These are phyloP conservation scores for Trichoderma koningiopsis DNA, from an alignment of 2,329 filamentous ascomycete species.

Conservation along the genomic window DNA sequence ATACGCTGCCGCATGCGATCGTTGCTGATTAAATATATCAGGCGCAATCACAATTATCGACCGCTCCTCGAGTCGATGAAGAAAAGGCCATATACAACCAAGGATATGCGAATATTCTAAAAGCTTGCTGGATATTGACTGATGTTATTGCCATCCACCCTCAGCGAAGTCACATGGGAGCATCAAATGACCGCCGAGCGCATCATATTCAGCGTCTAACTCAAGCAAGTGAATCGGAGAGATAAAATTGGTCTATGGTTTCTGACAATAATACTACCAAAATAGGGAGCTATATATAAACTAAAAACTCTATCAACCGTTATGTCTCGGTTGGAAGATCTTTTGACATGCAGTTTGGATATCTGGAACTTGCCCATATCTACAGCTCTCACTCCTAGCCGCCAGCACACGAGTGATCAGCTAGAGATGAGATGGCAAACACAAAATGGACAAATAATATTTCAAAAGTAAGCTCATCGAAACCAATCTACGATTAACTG, in stretches of 20 bases:
- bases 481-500: accelerated
- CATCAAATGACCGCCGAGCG: neutral
- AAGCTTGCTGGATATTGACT: constrained; percentile 2
- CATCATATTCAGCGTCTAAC: neutral
- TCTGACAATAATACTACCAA: too few relatives aligned
- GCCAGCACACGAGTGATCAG: neutral
- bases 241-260: too few relatives aligned
- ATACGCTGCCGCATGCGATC: accelerated
- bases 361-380: neutral
- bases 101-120: neutral
- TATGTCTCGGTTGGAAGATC: neutral
- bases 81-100: neutral
- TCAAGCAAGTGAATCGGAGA: neutral
- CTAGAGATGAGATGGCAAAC: neutral
- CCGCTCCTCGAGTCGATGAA: accelerated
- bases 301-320: accelerated
- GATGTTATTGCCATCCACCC: neutral
- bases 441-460: neutral
- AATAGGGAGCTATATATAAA: neutral
- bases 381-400: neutral
- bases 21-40: neutral
- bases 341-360: neutral
- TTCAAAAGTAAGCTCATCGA: neutral
- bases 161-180: neutral
- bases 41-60: neutral